These are phyloP conservation scores for Talaromyces marneffei DNA, from an alignment of 2,329 filamentous ascomycete genomes.

Conservation along the genomic window DNA sequence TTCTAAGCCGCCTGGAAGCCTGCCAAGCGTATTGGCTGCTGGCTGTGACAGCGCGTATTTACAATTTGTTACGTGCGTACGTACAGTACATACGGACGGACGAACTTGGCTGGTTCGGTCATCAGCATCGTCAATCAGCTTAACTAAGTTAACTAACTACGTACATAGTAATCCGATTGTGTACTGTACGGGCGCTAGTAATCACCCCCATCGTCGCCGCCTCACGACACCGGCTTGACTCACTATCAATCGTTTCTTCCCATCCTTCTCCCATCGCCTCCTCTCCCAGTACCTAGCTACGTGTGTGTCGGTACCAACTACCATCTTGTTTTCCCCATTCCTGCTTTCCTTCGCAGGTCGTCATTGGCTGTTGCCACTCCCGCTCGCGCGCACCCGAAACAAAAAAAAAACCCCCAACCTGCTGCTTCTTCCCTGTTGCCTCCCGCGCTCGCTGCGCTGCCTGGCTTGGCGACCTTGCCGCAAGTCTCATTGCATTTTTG, in stretches of 20 bases:
- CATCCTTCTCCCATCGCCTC: background rate
- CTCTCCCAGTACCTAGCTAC: background rate
- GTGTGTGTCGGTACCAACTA: background rate
- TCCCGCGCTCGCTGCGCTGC: background rate
- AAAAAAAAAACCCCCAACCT: constrained; percentile 1
- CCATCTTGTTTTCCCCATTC: background rate
- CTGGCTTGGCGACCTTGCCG: background rate
- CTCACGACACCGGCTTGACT: background rate
- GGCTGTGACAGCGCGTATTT: constrained; percentile 1
- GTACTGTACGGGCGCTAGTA: background rate
- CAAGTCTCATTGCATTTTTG: background rate
- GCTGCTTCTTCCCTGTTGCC: background rate
- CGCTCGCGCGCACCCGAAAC: background rate
- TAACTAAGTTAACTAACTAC: too few relatives aligned
- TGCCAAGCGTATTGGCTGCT: background rate
- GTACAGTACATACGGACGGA: background rate
- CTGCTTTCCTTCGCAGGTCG: background rate
- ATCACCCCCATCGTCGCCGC: background rate
- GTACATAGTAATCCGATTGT: background rate
- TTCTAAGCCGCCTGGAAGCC: background rate
- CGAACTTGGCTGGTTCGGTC: background rate
- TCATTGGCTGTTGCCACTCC: constrained; percentile 3
- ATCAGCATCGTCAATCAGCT: background rate
- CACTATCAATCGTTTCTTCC: background rate
- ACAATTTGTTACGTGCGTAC: too few relatives aligned